Percentiles rank a stretch among this genome's conserved stretches.
These are phyloP conservation scores for Suillus weaverae DNA, from an alignment of 768 basidiomycete genomes.

Conservation along the genomic window DNA sequence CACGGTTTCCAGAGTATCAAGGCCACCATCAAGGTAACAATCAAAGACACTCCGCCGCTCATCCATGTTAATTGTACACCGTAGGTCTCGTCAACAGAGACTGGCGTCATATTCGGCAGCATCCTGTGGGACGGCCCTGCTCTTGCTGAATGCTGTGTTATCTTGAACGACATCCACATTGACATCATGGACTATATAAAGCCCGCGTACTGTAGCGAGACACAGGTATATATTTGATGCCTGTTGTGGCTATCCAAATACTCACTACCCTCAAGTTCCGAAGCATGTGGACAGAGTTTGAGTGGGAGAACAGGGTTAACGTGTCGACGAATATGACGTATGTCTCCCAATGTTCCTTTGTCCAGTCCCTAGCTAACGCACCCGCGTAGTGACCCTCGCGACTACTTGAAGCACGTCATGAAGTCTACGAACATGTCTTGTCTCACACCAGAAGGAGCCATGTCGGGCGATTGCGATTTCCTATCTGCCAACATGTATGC, in stretches of 20 bases:
- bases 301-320: slow-evolving; percentile 61
- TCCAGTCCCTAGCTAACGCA: not conserved
- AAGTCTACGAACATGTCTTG: slow-evolving; percentile 94
- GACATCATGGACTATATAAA: slow-evolving; percentile 84
- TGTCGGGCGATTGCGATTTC: slow-evolving; percentile 93
- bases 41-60: slow-evolving; percentile 27
- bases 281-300: slow-evolving; percentile 82
- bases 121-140: slow-evolving; percentile 94
- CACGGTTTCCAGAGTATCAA: slow-evolving; percentile 99
- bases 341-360: slow-evolving; percentile 28
- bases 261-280: slow-evolving; percentile 58
- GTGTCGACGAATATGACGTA: slow-evolving; percentile 77
- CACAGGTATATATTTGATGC: slow-evolving; percentile 53
- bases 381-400: slow-evolving; percentile 66
- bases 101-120: slow-evolving; percentile 98
- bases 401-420: slow-evolving; percentile 77
- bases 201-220: slow-evolving; percentile 89
- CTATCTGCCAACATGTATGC: slow-evolving; percentile 93
- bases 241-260: not conserved
- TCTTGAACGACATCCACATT: slow-evolving; percentile 95
- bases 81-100: slow-evolving; percentile 91
- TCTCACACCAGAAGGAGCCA: slow-evolving; percentile 78
- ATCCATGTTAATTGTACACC: slow-evolving; percentile 42
- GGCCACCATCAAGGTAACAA: slow-evolving; percentile 85
- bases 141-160: slow-evolving; percentile 87